Evolutionary conservation across 2,329 filamentous ascomycete genomes (phyloP), one percentile per base, ranked within the genome.

Genomic region (Paecilomyces sp.): DNA sequence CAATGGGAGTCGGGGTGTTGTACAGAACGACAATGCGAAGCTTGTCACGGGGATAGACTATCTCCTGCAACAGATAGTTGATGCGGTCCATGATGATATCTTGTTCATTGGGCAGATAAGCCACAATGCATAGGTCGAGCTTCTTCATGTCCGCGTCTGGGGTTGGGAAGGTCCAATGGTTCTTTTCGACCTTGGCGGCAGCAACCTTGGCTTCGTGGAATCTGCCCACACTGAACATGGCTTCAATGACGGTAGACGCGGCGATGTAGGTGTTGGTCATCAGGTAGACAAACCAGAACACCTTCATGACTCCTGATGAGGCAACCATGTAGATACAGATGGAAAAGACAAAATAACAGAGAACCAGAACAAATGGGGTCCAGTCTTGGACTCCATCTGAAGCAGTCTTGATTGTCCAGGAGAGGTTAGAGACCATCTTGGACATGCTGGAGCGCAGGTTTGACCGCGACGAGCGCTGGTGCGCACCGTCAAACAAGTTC

Each of bases 31-130:
- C 80, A 67, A 81, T 76, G 6, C 78, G 68, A n/a, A 81, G 74
- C 62, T 75, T 79, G 54, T 80, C 73, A 51, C 67, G 67, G 1
- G 79, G 78, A 57, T 81, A 81, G 8, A 75, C 68, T 24, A 81
- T 72, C 61, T 80, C 75, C 59, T 80, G 75, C 47, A 80, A 67
- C 3, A 77, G 76, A 62, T 81, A 80, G 28, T 77, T 67, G 13
- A 78, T 72, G 8, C 79, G 76, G 55, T 79, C 78, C 65, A 79
- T 72, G 63, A 81, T 79, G 57, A 81, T 81, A 57, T 80, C 77
- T 65, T 79, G 71, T 64, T 81, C 79, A 60, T 81, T 81, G 4
- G 79, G 79, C n/a, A 81, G 70, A 62, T 81, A 81, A 13, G 79
- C 79, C 2, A 81, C 79, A 58, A 81, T 79, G 57, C 80, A 69